phyloP scores from a whole-genome alignment of 306 rosid species.

The Aeschynomene evenia region DNA sequence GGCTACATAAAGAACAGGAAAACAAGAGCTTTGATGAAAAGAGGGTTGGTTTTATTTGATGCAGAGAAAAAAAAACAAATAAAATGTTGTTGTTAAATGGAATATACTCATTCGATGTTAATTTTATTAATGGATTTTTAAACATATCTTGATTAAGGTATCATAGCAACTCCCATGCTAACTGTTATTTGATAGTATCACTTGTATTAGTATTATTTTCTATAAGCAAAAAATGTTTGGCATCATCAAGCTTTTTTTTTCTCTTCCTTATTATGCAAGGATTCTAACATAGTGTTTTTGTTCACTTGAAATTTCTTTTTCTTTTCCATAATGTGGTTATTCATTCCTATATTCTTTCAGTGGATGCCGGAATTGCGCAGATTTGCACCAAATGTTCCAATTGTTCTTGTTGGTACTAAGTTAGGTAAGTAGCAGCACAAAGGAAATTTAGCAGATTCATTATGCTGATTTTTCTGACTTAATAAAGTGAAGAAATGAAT shows the following conservation, averaged over 20 bases:
- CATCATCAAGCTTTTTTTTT: background rate
- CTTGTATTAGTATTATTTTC: background rate
- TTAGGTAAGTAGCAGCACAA: conserved; percentile 52
- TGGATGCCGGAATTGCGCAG: conserved; percentile 99
- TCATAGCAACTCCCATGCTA: background rate
- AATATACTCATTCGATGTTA: background rate
- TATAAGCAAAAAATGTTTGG: background rate
- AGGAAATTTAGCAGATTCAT: background rate
- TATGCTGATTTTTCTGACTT: conserved; percentile 2
- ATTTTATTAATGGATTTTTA: background rate
- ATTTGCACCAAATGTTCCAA: conserved; percentile 92
- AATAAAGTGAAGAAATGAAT: background rate
- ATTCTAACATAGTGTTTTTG: conserved; percentile 11
- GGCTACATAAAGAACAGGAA: conserved; percentile 14
- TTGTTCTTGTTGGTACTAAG: conserved; percentile 97
- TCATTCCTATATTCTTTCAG: conserved; percentile 42
- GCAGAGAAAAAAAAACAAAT: background rate
- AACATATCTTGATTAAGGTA: background rate
- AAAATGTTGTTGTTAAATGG: background rate
- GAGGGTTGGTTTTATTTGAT: background rate
- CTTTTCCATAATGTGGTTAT: background rate
- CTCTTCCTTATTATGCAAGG: too few relatives aligned
- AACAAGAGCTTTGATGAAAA: background rate
- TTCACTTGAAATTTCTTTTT: conserved; percentile 3
- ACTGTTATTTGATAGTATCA: background rate